phyloP scores from a whole-genome alignment of 2,329 filamentous ascomycete species.

The Penicillium frequentans region DNA sequence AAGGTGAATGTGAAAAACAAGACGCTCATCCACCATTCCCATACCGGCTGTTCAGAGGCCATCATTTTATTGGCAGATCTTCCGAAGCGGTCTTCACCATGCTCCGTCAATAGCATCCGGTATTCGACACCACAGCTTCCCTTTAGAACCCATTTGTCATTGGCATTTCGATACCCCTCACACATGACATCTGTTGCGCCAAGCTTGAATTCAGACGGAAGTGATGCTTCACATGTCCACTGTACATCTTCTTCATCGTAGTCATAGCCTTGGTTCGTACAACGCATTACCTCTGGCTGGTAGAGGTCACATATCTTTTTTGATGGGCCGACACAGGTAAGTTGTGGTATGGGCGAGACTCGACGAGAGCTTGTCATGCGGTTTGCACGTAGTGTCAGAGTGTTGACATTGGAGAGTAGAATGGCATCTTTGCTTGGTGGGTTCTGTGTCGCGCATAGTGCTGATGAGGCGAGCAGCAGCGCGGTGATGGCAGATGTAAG shows the following conservation, averaged over 20 bases:
- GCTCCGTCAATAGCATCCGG: conserved; percentile 71
- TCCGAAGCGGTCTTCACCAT: conserved; percentile 71
- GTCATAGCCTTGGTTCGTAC: conserved; percentile 77
- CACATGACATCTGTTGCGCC: conserved; percentile 88
- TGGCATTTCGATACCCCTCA: conserved; percentile 75
- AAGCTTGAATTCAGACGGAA: conserved; percentile 68
- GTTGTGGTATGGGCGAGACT: conserved; percentile 72
- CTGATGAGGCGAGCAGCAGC: conserved; percentile 20
- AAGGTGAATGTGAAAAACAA: conserved; percentile 37
- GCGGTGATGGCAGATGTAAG: conserved; percentile 15
- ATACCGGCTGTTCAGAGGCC: not conserved
- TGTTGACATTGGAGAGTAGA: conserved; percentile 67
- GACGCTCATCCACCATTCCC: conserved; percentile 10
- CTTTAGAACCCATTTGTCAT: conserved; percentile 84
- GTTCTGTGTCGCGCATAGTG: conserved; percentile 23
- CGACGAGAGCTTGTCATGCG: conserved; percentile 73
- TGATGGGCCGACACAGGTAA: conserved; percentile 70
- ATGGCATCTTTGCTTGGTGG: conserved; percentile 51
- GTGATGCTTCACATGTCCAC: conserved; percentile 78
- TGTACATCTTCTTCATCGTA: conserved; percentile 81
- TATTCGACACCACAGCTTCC: conserved; percentile 95
- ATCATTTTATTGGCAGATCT: conserved; percentile 34
- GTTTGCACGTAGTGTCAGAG: conserved; percentile 72
- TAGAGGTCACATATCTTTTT: conserved; percentile 66
- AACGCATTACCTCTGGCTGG: conserved; percentile 79